Evolutionary conservation across 805 yeast species (phyloP).

Genomic region (Saccharomycopsis fermentans): DNA sequence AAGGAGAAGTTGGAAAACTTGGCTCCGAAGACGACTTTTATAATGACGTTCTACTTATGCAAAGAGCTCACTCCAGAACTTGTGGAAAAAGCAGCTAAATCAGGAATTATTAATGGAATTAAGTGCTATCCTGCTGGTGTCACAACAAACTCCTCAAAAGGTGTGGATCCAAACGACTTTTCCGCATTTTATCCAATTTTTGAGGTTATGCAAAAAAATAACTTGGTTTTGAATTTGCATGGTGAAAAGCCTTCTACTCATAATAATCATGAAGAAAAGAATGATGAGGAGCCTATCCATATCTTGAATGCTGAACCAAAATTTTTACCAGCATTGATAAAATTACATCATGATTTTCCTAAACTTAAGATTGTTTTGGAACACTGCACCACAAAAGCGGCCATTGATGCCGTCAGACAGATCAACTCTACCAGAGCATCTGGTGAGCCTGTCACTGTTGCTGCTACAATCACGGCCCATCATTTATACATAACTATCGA

Average conservation of each 20-base stretch:
- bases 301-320: slow-evolving; percentile 90
- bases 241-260: slow-evolving; percentile 81
- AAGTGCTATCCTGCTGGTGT: slow-evolving; percentile 99
- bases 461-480: slow-evolving; percentile 94
- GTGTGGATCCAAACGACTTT: slow-evolving; percentile 91
- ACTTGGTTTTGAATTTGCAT: slow-evolving; percentile 76
- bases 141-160: slow-evolving; percentile 89
- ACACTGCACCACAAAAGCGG: slow-evolving; percentile 68
- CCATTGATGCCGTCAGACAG: slow-evolving; percentile 63
- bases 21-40: slow-evolving; percentile 75
- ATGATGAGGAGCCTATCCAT: slow-evolving; percentile 57
- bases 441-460: slow-evolving; percentile 45
- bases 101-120: slow-evolving; percentile 69
- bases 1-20: slow-evolving; percentile 49
- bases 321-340: slow-evolving; percentile 79
- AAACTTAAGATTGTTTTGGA: slow-evolving; percentile 13
- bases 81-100: slow-evolving; percentile 64
- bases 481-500: slow-evolving; percentile 84
- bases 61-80: slow-evolving; percentile 77
- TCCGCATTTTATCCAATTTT: slow-evolving; percentile 82
- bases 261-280: slow-evolving; percentile 20
- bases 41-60: slow-evolving; percentile 83
- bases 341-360: slow-evolving; percentile 35
- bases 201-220: slow-evolving; percentile 72
- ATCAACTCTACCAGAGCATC: slow-evolving; percentile 39